A percentile compares a stretch with the other conserved stretches of the same genome.
These are phyloP conservation scores for Nitzschia inconspicua DNA, from an alignment of 108 stramenopile genomes.

Conservation along the genomic window DNA sequence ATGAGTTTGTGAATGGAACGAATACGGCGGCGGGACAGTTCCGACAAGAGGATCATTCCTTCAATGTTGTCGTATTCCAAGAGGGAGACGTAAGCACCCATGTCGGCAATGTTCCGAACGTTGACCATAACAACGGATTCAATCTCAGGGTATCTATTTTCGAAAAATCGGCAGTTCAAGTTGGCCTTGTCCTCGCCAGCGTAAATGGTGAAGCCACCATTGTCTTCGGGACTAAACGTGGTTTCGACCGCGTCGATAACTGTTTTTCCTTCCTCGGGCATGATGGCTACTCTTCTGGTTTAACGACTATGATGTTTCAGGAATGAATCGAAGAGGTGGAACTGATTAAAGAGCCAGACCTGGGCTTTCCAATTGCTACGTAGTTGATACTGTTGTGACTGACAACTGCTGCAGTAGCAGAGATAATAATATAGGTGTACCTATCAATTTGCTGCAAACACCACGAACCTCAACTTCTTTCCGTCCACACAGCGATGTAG, in stretches of 20 bases:
- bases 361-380: not conserved
- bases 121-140: slow-evolving; percentile 97
- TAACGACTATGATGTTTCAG: no score
- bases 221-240: slow-evolving; percentile 33
- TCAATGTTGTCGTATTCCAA: slow-evolving; percentile 99
- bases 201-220: slow-evolving; percentile 76
- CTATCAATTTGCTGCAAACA: no score
- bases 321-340: no score
- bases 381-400: not conserved
- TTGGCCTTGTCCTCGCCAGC: slow-evolving; percentile 80
- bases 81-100: slow-evolving; percentile 99
- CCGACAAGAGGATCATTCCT: slow-evolving; percentile 97
- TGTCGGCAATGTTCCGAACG: slow-evolving; percentile 97
- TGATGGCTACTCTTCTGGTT: no score
- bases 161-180: slow-evolving; percentile 97
- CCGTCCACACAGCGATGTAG: no score
- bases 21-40: slow-evolving; percentile 96
- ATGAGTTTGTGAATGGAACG: slow-evolving; percentile 99
- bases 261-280: slow-evolving; percentile 31
- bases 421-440: no score
- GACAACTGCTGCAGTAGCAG: not conserved
- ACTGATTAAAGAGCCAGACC: no score
- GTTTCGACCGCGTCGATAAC: slow-evolving; percentile 28
- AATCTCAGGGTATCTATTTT: slow-evolving; percentile 94
- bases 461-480: no score